Evolutionary conservation across 306 rosid genomes (phyloP), one percentile per base, ranked within the genome.

Genomic region (Glycine tomentella): DNA sequence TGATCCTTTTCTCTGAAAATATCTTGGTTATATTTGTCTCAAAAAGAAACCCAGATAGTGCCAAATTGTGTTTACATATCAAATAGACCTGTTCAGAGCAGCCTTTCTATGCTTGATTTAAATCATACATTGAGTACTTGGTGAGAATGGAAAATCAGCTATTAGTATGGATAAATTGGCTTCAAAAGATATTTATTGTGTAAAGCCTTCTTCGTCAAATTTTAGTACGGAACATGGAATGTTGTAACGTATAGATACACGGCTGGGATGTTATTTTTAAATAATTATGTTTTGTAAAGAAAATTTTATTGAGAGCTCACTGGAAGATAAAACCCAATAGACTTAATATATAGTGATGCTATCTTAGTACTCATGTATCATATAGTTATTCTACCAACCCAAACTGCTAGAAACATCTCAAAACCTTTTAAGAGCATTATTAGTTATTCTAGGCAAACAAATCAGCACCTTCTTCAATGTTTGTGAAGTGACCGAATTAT

Each of bases 1-100:
- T 45, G 71, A 31, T 75, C 80, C 68, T 65, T 80, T 87, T 46
- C 16, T 80, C 48, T 74, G 69, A 80, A 53, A 49, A 13, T 65
- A 25, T 78, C 48, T 69, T 76, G 78, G 71, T 50, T 51, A 71
- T 52, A 42, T 71, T 59, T 46, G 48, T 85, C 50, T 11, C 57
- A 63, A 12, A 17, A 33, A 17, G 69, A 51, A 76, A 12, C 77
- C 64, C 3, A 44, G 62, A 15, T 66, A 5, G 52, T 63, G 68
- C 53, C 81, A 79, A 36, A 36, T 67, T 70, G 71, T 78, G 56
- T 69, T 66, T 51, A 61, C 71, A 61, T 68, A 52, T 73, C 45
- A 63, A 10, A 25, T 44, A 58, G 55, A 75, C 66, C 62, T 33
- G 72, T 77, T 63, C 63, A 42, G 73, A 75, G 14, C 52, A 83